These are phyloP conservation scores for Bacidia gigantensis DNA, from an alignment of 495 filamentous ascomycete genomes.

Conservation along the genomic window DNA sequence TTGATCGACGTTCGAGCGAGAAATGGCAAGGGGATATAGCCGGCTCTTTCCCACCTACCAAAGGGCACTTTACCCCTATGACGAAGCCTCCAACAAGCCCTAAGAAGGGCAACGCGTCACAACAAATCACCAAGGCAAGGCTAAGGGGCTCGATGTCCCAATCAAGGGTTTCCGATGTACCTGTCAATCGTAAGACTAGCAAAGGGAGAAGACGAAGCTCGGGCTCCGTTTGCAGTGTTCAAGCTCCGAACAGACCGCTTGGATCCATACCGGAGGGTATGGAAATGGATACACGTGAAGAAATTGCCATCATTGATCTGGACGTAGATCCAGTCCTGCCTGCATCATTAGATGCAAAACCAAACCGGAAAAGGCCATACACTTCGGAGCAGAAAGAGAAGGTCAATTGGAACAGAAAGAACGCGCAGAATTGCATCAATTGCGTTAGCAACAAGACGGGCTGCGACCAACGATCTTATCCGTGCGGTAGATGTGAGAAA, in stretches of 20 bases:
- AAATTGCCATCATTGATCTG: not conserved
- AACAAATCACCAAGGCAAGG: not conserved
- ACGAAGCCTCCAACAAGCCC: not conserved
- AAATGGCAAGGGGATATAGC: not conserved
- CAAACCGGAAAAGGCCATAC: not conserved
- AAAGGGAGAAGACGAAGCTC: not conserved
- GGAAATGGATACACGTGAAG: not conserved
- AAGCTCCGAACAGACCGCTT: not conserved
- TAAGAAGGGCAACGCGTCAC: no score
- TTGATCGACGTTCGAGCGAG: slow-evolving; percentile 1
- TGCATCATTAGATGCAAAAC: not conserved
- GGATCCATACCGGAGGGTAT: not conserved
- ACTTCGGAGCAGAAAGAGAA: not conserved
- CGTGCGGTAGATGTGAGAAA: not conserved
- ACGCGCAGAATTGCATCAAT: not conserved
- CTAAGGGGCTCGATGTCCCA: not conserved
- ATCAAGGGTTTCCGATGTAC: not conserved
- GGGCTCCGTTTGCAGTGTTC: not conserved
- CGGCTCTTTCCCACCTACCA: slow-evolving; percentile 2
- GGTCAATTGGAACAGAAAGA: not conserved
- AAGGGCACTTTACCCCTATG: not conserved
- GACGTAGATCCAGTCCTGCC: not conserved
- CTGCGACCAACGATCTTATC: not conserved
- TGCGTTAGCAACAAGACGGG: not conserved
- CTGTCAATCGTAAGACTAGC: not conserved